These are phyloP conservation scores for Phlyctochytrium planicorne DNA, from an alignment of 192 early-diverging fungal genomes.

Conservation along the genomic window DNA sequence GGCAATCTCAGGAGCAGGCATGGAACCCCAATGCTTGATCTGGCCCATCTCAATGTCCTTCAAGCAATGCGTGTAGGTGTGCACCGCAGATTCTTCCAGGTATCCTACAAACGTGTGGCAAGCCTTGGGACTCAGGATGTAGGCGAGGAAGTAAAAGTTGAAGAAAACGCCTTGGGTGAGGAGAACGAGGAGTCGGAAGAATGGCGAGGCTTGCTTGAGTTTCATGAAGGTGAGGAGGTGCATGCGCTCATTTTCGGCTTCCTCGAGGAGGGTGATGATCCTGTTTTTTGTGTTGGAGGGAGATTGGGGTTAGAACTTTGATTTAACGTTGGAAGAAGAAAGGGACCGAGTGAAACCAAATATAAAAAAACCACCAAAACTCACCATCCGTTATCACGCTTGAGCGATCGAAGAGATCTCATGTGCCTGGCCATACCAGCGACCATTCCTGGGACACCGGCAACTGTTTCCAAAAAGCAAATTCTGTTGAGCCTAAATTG, in stretches of 20 bases:
- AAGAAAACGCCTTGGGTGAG: constrained; percentile 83
- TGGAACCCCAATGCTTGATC: constrained; percentile 62
- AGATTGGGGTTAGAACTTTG: no score
- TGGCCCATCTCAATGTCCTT: constrained; percentile 71
- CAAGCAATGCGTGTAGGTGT: constrained; percentile 86
- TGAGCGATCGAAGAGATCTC: constrained; percentile 52
- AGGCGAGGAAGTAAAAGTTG: constrained; percentile 79
- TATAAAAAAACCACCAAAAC: constrained; percentile 4
- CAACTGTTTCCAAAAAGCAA: constrained; percentile 49
- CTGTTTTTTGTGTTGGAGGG: no score
- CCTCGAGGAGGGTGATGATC: constrained; percentile 83
- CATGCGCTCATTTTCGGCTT: constrained; percentile 90
- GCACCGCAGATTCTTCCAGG: constrained; percentile 90
- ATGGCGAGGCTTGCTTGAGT: constrained; percentile 29
- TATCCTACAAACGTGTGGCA: constrained; percentile 90
- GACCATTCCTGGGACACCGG: constrained; percentile 83
- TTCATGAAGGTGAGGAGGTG: constrained; percentile 51
- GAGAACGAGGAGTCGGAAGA: constrained; percentile 59
- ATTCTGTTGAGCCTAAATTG: constrained; percentile 34
- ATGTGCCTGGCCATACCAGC: constrained; percentile 52
- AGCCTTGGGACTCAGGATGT: constrained; percentile 73
- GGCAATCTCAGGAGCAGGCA: constrained; percentile 80
- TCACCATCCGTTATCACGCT: constrained; percentile 84
- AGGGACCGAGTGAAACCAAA: neutral
- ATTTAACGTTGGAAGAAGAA: no score